Conservation (phyloP, 2,329 filamentous ascomycete species). For the Aspergillus piperis region DNA sequence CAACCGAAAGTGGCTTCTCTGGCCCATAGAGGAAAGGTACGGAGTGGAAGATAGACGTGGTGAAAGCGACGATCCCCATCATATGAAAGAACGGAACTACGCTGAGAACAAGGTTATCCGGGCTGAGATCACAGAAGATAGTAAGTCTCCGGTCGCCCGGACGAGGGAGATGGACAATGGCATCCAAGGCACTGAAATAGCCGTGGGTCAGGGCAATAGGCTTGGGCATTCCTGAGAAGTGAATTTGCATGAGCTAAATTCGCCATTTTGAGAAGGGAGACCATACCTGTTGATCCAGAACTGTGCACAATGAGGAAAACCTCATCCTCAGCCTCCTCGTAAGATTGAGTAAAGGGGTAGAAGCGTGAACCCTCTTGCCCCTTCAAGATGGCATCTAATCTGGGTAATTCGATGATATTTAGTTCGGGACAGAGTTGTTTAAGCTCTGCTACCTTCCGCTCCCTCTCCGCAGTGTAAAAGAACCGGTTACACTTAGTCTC, state of each 20-base stretch:
- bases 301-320: slow-evolving; percentile 33
- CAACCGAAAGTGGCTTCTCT: not conserved
- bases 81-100: not conserved
- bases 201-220: not conserved
- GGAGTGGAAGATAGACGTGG: not conserved
- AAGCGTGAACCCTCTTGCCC: not conserved
- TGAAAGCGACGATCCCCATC: not conserved
- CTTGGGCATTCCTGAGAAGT: not conserved
- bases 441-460: not conserved
- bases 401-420: not conserved
- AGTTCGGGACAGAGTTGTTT: not conserved
- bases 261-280: not conserved
- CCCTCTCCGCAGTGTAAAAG: not conserved
- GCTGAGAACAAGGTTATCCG: not conserved
- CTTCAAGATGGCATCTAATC: not conserved
- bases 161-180: not conserved
- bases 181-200: not conserved
- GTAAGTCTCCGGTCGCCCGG: not conserved
- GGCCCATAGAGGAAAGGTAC: not conserved
- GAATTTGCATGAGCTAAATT: not conserved
- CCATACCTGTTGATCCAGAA: slow-evolving; percentile 37
- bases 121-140: not conserved
- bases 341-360: slow-evolving; percentile 20
- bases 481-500: not conserved
- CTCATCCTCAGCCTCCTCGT: slow-evolving; percentile 25